phyloP scores from a whole-genome alignment of 345 rosid species.

The Syzygium aqueum region DNA sequence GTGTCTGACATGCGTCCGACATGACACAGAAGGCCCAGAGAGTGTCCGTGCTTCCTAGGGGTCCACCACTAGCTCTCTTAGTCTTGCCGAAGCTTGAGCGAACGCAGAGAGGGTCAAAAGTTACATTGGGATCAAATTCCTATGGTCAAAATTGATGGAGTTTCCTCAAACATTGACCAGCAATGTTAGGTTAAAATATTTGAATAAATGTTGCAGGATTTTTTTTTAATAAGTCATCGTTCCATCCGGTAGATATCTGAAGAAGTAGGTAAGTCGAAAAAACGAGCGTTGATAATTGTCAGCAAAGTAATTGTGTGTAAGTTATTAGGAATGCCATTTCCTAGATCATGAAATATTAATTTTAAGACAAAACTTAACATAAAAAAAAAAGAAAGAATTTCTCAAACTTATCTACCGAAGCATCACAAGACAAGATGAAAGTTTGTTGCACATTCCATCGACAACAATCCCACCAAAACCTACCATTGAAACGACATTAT shows the following conservation, averaged over 20 bases:
- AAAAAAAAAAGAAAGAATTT: too few species aligned
- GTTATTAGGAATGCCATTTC: not conserved
- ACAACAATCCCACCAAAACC: too few species aligned
- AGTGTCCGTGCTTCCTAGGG: too few species aligned
- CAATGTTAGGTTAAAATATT: not conserved
- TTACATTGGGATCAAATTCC: not conserved
- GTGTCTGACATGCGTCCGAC: too few species aligned
- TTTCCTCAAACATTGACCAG: not conserved
- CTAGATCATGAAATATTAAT: not conserved
- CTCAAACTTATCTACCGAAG: not conserved
- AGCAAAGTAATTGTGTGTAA: not conserved
- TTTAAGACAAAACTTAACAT: too few species aligned
- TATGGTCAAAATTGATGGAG: too few species aligned
- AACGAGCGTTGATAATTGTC: accelerated
- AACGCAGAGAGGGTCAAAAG: not conserved
- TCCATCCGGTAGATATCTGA: not conserved
- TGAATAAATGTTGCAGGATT: not conserved
- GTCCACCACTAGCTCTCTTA: too few species aligned
- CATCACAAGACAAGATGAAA: not conserved
- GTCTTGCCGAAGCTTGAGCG: not conserved
- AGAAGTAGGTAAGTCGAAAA: not conserved
- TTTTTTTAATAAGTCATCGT: not conserved
- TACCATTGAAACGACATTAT: not conserved
- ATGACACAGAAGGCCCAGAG: too few species aligned
- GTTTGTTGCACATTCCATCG: not conserved